A percentile compares a stretch with the other conserved stretches of the same genome.
These are phyloP conservation scores for Vararia minispora DNA, from an alignment of 768 basidiomycete species.

Conservation along the genomic window DNA sequence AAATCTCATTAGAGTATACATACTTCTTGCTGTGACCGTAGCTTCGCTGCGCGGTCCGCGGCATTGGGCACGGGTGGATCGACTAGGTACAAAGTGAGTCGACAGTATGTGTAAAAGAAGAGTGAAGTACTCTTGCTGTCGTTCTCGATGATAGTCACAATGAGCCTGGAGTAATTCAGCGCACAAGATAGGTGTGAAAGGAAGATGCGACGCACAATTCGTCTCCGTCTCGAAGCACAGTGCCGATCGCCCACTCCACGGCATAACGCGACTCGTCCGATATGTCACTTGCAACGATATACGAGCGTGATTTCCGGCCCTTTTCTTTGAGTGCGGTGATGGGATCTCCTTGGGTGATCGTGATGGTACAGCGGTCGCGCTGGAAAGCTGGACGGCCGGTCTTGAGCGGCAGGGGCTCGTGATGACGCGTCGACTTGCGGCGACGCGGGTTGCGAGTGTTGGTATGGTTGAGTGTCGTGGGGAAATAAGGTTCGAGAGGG, in stretches of 20 bases:
- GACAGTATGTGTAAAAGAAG: neutral
- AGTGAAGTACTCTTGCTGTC: conserved; percentile 62
- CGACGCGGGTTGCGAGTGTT: conserved; percentile 29
- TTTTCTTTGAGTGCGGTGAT: conserved; percentile 34
- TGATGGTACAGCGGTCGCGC: conserved; percentile 86
- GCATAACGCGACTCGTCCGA: conserved; percentile 93
- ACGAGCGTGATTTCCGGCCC: conserved; percentile 49
- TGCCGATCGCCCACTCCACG: conserved; percentile 96
- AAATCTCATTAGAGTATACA: conserved; percentile 10
- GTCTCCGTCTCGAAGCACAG: conserved; percentile 90
- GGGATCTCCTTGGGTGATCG: conserved; percentile 79
- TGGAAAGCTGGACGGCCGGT: conserved; percentile 80
- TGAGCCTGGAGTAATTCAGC: conserved; percentile 33
- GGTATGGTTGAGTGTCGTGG: conserved; percentile 49
- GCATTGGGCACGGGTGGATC: conserved; percentile 61
- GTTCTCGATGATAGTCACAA: conserved; percentile 88
- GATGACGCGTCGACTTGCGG: conserved; percentile 49
- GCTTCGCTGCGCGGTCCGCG: conserved; percentile 64
- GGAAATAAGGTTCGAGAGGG: conserved; percentile 76
- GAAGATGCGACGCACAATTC: conserved; percentile 45
- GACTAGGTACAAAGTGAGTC: conserved; percentile 26
- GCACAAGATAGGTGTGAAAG: neutral
- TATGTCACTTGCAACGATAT: conserved; percentile 89
- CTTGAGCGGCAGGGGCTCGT: conserved; percentile 51
- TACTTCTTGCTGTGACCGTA: conserved; percentile 89